phyloP scores from a whole-genome alignment of 2,329 filamentous ascomycete species.

The Pyrenochaeta sp. region DNA sequence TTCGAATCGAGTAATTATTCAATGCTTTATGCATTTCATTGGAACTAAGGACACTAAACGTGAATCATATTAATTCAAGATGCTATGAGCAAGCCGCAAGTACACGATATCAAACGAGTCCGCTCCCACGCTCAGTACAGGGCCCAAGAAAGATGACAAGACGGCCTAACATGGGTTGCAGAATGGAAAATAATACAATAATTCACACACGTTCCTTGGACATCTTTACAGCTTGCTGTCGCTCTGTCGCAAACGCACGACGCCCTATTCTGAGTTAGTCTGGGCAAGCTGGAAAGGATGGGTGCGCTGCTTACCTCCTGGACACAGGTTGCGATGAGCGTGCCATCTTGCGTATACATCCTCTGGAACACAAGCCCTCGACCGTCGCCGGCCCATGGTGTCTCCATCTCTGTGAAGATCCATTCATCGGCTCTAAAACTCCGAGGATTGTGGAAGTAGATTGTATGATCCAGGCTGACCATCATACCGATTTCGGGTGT shows the following conservation, averaged over 20 bases:
- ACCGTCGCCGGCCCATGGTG: conserved; percentile 80
- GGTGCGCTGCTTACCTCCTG: conserved; percentile 68
- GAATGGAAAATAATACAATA: neutral
- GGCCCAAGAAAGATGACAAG: too few relatives aligned
- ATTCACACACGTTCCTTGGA: too few relatives aligned
- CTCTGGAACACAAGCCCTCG: conserved; percentile 78
- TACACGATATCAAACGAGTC: too few relatives aligned
- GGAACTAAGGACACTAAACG: too few relatives aligned
- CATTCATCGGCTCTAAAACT: conserved; percentile 68
- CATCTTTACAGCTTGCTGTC: conserved; percentile 18
- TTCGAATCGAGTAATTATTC: neutral
- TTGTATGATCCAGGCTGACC: conserved; percentile 78
- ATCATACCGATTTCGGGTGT: conserved; percentile 79
- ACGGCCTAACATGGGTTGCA: too few relatives aligned
- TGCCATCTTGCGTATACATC: conserved; percentile 76
- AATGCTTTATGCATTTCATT: neutral
- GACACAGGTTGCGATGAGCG: conserved; percentile 78
- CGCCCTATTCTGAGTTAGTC: conserved; percentile 17
- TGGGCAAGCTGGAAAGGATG: neutral
- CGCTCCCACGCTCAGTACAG: too few relatives aligned
- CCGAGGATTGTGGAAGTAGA: conserved; percentile 63
- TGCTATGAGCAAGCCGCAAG: too few relatives aligned
- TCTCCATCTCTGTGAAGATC: conserved; percentile 83
- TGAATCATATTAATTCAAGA: too few relatives aligned
- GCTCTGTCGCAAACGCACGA: conserved; percentile 22